Evolutionary conservation across 352 stramenopile species (phyloP), one percentile per base, ranked within the genome.

Genomic region (Phytophthora colocasiae): DNA sequence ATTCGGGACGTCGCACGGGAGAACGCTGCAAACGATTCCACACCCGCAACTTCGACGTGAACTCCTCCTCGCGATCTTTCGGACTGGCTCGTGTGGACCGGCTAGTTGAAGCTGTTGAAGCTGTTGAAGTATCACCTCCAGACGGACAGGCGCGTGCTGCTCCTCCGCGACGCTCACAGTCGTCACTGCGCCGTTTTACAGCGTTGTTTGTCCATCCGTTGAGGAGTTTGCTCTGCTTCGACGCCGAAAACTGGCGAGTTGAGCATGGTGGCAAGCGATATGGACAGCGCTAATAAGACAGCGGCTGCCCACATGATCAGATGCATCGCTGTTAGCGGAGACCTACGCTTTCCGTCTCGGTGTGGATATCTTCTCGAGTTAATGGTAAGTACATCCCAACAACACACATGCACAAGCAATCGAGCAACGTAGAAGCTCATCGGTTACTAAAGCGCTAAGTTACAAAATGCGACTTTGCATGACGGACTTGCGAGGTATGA

Each of bases 71-170:
- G 44, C 44, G 58, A 71, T 71, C 56, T 71, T 71, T 62, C 24
- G 43, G 44, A 74, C 64, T 58, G 59, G 56, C 69, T 74, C 29
- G 31, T 43, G 24, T 66, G 69, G 65, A 77, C 69, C 69, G 69
- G 57, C 68, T 76, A 62, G 47, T 73, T 76, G 63, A 71, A 74
- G 60, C 26, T 22, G 53, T 66, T 66, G 43, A 67, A 75, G 66
- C 57, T n/a, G 48, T 66, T 66, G 38, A 67, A 75, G 66, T 65
- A 61, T 66, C 53, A 60, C 43, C 41, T 59, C 62, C 52, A 52
- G 48, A 44, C 47, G 68, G 69, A 77, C 66, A 74, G 69, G 64
- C 69, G 57, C 43, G n/a, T 14, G 31, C 15, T 43, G 46, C 38
- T 58, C 9, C 32, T 44, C 22, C 38, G 24, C 38, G n/a, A 26